Conservation (phyloP, 2,329 filamentous ascomycete genomes). For the Diaporthe caulivora region DNA sequence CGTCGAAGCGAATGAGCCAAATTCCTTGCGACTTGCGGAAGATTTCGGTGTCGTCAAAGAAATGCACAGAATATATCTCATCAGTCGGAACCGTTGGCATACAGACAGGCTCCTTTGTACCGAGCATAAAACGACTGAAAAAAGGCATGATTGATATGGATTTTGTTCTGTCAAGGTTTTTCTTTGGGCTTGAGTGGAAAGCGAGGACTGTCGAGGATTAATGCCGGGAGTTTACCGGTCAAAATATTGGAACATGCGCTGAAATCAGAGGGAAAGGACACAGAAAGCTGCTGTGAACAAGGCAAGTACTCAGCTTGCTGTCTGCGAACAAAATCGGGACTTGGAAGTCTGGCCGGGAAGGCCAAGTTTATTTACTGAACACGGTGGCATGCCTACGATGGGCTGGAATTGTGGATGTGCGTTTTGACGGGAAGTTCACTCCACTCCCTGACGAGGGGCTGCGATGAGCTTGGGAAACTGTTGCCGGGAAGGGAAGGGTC, state of each 20-base stretch:
- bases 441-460: background rate
- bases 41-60: slow-evolving; percentile 45
- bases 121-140: background rate
- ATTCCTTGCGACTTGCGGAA: slow-evolving; percentile 44
- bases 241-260: background rate
- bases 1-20: slow-evolving; percentile 46
- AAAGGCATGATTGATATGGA: background rate
- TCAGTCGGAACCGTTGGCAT: slow-evolving; percentile 22
- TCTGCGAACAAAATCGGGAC: background rate
- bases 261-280: background rate
- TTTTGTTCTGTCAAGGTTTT: background rate
- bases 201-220: background rate
- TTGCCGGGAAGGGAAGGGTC: background rate
- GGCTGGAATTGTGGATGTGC: background rate
- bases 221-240: background rate
- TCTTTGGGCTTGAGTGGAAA: background rate
- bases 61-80: slow-evolving; percentile 43
- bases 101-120: background rate
- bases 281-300: background rate
- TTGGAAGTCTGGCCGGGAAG: background rate
- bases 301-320: background rate
- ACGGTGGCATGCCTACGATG: background rate
- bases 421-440: background rate
- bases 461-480: background rate
- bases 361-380: background rate